A percentile compares a stretch with the other conserved stretches of the same genome.
phyloP scores from a whole-genome alignment of 331 rosid species.

The Saraca asoca region DNA sequence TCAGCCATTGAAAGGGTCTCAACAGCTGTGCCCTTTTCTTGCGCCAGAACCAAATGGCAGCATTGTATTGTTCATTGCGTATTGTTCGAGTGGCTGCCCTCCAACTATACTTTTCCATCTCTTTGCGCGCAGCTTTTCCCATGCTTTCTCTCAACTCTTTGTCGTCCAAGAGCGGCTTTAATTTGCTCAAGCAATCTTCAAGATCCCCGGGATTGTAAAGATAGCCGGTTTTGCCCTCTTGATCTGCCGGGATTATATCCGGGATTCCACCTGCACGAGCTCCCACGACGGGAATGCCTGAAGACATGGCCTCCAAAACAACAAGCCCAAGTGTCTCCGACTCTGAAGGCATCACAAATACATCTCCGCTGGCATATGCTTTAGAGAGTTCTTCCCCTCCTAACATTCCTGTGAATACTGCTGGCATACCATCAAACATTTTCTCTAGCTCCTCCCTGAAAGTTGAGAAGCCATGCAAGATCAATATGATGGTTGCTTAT shows the following conservation, averaged over 20 bases:
- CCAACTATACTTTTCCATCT: constrained; percentile 95
- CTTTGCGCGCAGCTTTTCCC: constrained; percentile 80
- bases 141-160: constrained; percentile 67
- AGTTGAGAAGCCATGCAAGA: constrained; percentile 28
- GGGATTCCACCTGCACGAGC: constrained; percentile 97
- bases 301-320: constrained; percentile 95
- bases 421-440: constrained; percentile 91
- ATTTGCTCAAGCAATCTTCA: constrained; percentile 81
- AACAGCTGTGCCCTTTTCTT: constrained; percentile 71
- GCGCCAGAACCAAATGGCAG: constrained; percentile 99
- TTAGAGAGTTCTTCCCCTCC: constrained; percentile 94
- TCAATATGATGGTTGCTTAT: neutral
- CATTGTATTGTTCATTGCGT: constrained; percentile 84
- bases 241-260: constrained; percentile 86
- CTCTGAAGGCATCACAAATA: constrained; percentile 95
- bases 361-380: constrained; percentile 94
- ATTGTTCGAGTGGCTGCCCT: constrained; percentile 78
- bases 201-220: constrained; percentile 71
- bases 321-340: constrained; percentile 96
- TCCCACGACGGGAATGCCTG: constrained; percentile 94
- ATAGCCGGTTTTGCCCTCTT: constrained; percentile 80
- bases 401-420: constrained; percentile 91
- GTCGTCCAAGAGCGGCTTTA: constrained; percentile 67
- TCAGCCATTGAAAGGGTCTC: constrained; percentile 79
- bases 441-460: constrained; percentile 87